phyloP scores from a whole-genome alignment of 176 grass and related monocot species.

The Oropetium thomaeum region DNA sequence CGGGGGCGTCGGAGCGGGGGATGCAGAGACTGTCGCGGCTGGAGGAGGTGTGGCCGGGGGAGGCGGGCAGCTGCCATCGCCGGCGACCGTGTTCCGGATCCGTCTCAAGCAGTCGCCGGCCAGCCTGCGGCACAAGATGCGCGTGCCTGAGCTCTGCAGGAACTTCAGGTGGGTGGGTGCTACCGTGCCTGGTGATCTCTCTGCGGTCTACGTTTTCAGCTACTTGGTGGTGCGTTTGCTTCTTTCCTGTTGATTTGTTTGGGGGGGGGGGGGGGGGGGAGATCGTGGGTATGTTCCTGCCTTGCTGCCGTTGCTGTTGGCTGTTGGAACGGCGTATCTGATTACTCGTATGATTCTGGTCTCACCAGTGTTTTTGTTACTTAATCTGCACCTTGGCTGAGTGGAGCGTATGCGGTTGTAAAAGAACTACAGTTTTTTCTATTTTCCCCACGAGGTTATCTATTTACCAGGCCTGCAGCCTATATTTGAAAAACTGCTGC shows the following conservation, averaged over 20 bases:
- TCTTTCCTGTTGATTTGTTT: background rate
- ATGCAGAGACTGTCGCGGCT: constrained; percentile 39
- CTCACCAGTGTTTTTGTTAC: background rate
- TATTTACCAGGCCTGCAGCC: background rate
- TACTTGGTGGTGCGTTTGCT: background rate
- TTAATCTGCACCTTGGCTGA: background rate
- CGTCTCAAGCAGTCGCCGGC: constrained; percentile 78
- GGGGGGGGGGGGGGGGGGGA: background rate
- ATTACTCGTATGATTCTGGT: background rate
- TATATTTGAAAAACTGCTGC: background rate
- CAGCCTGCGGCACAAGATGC: constrained; percentile 93
- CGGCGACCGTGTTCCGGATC: constrained; percentile 86
- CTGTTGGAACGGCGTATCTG: background rate
- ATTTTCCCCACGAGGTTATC: background rate
- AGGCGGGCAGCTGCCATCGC: constrained; percentile 35
- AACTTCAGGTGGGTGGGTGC: constrained; percentile 71
- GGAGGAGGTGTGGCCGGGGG: constrained; percentile 21
- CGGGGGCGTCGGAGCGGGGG: constrained; percentile 43
- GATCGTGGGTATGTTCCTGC: background rate
- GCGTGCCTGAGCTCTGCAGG: constrained; percentile 87
- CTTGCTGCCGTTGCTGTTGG: background rate
- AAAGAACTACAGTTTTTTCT: background rate
- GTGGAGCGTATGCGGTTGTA: background rate
- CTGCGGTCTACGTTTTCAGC: no score
- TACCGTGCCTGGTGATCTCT: no score